phyloP scores from a whole-genome alignment of 208 protist species.

The Wallacemonas sp. region DNA sequence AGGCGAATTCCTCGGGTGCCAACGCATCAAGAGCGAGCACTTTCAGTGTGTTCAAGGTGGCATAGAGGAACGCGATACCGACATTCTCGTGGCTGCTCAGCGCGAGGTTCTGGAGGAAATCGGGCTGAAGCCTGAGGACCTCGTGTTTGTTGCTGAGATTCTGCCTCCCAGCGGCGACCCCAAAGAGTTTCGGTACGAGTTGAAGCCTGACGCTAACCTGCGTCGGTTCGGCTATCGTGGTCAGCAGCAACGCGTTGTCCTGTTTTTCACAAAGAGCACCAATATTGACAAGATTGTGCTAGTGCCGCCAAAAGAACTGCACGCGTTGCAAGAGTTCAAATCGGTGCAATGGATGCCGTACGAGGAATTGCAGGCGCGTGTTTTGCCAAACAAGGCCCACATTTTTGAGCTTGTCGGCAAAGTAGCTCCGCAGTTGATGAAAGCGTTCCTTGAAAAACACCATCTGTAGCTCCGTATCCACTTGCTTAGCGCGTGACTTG shows the following conservation, averaged over 20 bases:
- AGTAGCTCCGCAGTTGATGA: constrained; percentile 40
- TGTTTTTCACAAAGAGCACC: constrained; percentile 55
- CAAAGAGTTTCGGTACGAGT: constrained; percentile 63
- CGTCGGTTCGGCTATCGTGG: constrained; percentile 68
- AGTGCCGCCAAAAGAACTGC: constrained; percentile 44
- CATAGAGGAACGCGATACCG: constrained; percentile 55
- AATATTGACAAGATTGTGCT: constrained; percentile 60
- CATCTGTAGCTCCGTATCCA: neutral
- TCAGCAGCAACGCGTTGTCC: constrained; percentile 71
- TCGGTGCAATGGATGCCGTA: constrained; percentile 53
- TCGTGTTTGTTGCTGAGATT: constrained; percentile 72
- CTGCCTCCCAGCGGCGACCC: constrained; percentile 58
- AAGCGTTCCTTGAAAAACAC: constrained; percentile 27
- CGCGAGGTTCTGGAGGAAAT: constrained; percentile 82
- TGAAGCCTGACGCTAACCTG: constrained; percentile 51
- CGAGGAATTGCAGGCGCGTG: constrained; percentile 20
- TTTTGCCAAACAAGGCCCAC: constrained; percentile 53
- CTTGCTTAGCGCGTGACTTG: neutral
- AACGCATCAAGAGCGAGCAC: constrained; percentile 34
- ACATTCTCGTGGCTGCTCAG: constrained; percentile 53
- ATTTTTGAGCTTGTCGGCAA: constrained; percentile 54
- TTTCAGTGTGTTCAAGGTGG: constrained; percentile 83
- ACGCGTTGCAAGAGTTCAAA: constrained; percentile 60
- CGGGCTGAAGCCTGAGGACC: constrained; percentile 41
- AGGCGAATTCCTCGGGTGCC: constrained; percentile 59